Conservation (phyloP, 805 yeast species). For the Saccharomyces cerevisiae region DNA sequence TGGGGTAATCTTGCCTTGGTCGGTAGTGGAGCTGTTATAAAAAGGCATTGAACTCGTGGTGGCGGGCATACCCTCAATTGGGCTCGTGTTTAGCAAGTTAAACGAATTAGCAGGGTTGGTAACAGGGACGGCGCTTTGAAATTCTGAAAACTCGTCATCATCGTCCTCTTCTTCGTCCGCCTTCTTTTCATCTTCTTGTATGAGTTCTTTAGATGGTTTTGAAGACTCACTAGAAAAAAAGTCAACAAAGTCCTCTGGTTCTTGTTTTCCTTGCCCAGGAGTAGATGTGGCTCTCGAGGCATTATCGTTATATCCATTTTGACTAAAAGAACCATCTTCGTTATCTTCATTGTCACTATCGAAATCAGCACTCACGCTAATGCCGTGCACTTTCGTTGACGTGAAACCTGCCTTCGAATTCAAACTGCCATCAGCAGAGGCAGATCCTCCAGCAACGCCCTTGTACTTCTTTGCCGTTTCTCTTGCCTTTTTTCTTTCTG, state of each 20-base stretch:
- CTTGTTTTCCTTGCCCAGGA: neutral
- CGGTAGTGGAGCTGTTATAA: neutral
- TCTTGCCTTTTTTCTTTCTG: slow-evolving; percentile 86
- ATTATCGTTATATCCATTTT: slow-evolving; percentile 9
- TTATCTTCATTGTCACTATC: slow-evolving; percentile 44
- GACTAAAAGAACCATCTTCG: slow-evolving; percentile 25
- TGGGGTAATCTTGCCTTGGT: slow-evolving; percentile 16
- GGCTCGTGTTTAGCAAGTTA: slow-evolving; percentile 26
- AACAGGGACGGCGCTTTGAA: slow-evolving; percentile 58
- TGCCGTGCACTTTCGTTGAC: slow-evolving; percentile 19
- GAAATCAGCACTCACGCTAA: slow-evolving; percentile 33
- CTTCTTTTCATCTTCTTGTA: slow-evolving; percentile 7
- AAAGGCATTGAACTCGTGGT: slow-evolving; percentile 11
- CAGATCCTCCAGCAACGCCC: slow-evolving; percentile 62
- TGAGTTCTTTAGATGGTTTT: slow-evolving; percentile 3
- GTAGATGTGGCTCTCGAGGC: neutral
- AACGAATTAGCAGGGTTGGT: slow-evolving; percentile 28
- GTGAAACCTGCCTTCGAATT: slow-evolving; percentile 22
- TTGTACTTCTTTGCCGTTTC: slow-evolving; percentile 75
- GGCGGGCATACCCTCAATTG: slow-evolving; percentile 15
- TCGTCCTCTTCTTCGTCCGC: slow-evolving; percentile 38
- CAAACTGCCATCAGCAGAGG: slow-evolving; percentile 25
- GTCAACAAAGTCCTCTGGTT: slow-evolving; percentile 28
- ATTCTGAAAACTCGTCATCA: slow-evolving; percentile 75
- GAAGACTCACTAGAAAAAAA: slow-evolving; percentile 36